A percentile compares a stretch with the other conserved stretches of the same genome.
Evolutionary conservation across 495 filamentous ascomycete species (phyloP).

Genomic region (Tuber melanosporum): DNA sequence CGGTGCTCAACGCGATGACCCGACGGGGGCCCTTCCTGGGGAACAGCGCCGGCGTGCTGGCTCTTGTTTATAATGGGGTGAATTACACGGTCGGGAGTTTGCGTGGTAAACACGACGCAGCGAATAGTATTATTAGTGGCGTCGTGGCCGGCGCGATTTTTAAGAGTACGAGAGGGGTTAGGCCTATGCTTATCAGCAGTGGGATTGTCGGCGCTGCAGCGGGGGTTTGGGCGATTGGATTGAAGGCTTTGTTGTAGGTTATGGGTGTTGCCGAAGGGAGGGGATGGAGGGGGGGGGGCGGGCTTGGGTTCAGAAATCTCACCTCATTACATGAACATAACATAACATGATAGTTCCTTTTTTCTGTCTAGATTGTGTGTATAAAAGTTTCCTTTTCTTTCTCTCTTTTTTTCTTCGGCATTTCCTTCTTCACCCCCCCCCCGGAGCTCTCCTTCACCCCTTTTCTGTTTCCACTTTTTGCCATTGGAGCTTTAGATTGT

Average conservation of each 20-base stretch:
- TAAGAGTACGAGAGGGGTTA: constrained; percentile 83
- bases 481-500: not conserved
- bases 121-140: constrained; percentile 80
- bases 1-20: constrained; percentile 86
- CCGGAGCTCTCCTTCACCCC: not conserved
- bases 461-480: not conserved
- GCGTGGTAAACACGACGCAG: constrained; percentile 82
- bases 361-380: not conserved
- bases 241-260: constrained; percentile 34
- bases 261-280: not conserved
- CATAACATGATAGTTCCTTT: not conserved
- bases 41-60: constrained; percentile 88
- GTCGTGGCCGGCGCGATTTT: constrained; percentile 85
- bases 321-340: not conserved
- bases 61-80: constrained; percentile 88
- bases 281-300: not conserved
- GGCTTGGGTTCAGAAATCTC: not conserved
- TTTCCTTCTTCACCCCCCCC: not conserved
- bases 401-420: not conserved
- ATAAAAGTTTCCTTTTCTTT: not conserved
- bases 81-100: constrained; percentile 84
- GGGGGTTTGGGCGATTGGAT: constrained; percentile 71
- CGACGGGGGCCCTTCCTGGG: constrained; percentile 92
- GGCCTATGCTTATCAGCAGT: constrained; percentile 88
- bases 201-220: constrained; percentile 78